Base-by-base conservation (phyloP, 257 asterid genomes). In the Scutellaria galericulata region DNA sequence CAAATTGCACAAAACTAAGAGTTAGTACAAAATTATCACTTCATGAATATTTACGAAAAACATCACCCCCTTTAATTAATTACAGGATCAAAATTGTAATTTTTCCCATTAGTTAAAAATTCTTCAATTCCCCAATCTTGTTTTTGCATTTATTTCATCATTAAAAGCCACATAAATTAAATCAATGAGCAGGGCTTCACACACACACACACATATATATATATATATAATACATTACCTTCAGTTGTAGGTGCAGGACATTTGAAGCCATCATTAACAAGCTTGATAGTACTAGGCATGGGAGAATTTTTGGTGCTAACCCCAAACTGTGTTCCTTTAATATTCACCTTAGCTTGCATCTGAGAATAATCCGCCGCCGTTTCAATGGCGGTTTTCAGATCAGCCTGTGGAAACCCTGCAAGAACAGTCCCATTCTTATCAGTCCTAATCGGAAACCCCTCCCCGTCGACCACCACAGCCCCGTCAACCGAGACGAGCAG, bases 351-450 rank as follows among this genome's bases (percentile, higher is more conserved):
- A 2, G 64, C 92, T 72, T 82, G 87, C 90, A 90, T 88, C 85
- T 90, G 95, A 24, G 81, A 45, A 7, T 51, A 74, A 72, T 95
- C 98, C 0, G 84, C 86, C 0, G 99, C 99, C 0, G 99, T 95
- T 1, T 95, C 99, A 12, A 95, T 92, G 7, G 99, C 98, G 0
- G 99, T 95, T 56, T 88, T 83, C 59, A 94, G 74, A 78, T 94
- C 99, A 0, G 92, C 10, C 80, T 78, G 81, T 1, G 98, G 99
- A 46, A 76, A 86, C 5, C 99, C 99, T 0, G 90, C 88, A 1
- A 94, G 64, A 14, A 72, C 11, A 0, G 98, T 90, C 51, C 97
- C 98, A 11, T 91, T 90, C 15, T 85, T 91, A 31, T 89, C 90
- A 1, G 84, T 89, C 14, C 35, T 46, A 15, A 81, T 52, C 1